These are phyloP conservation scores for Trametes coccinea DNA, from an alignment of 768 basidiomycete species.

Conservation along the genomic window DNA sequence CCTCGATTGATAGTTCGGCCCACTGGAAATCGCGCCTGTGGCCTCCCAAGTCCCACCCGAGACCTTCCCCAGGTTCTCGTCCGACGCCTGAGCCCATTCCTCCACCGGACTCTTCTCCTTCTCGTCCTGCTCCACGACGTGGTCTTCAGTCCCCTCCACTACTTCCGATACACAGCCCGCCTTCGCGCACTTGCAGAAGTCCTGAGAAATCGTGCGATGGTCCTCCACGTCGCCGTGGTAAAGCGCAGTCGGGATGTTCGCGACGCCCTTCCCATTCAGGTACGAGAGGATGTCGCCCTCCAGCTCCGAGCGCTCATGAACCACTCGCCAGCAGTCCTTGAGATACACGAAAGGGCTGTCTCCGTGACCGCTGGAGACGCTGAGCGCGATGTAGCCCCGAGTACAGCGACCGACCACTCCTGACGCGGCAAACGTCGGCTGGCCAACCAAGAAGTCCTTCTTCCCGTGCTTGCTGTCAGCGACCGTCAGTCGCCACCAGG, in stretches of 20 bases:
- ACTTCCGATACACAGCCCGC: no score
- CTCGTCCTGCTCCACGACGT: no score
- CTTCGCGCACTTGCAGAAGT: not conserved
- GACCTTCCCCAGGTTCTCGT: no score
- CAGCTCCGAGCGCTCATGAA: not conserved
- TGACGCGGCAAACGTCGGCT: not conserved
- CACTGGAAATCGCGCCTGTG: no score
- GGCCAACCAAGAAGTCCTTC: conserved; percentile 1
- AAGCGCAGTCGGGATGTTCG: not conserved
- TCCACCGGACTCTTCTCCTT: no score
- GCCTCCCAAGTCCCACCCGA: no score
- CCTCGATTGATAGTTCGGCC: no score
- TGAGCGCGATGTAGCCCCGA: conserved; percentile 1
- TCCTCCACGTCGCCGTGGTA: conserved; percentile 8
- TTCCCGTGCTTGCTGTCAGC: not conserved
- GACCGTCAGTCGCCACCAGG: conserved; percentile 1
- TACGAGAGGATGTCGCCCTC: conserved; percentile 1
- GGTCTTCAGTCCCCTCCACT: no score
- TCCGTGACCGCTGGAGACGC: not conserved
- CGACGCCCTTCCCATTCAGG: not conserved
- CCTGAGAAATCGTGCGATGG: not conserved
- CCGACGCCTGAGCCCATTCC: no score
- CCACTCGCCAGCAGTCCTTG: conserved; percentile 10
- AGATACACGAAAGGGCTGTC: conserved; percentile 3
- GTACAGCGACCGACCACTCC: not conserved